Evolutionary conservation across 371 early-diverging fungal species (phyloP).

Genomic region (Mucor sp.): DNA sequence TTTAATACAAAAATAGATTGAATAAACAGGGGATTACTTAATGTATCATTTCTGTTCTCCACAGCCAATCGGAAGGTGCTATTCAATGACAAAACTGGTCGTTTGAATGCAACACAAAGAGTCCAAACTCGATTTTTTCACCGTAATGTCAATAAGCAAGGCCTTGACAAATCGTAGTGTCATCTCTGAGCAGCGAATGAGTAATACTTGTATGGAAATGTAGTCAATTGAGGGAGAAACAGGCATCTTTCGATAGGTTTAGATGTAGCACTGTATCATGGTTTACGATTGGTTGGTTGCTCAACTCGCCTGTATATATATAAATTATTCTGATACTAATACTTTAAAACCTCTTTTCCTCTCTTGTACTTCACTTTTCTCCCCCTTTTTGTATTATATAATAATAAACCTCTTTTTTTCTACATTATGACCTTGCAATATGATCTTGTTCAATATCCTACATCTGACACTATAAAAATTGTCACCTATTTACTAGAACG

Average conservation of each 20-base stretch:
- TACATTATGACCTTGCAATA: slow-evolving; percentile 18
- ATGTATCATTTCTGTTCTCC: not conserved
- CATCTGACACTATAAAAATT: slow-evolving; percentile 45
- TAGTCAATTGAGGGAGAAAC: not conserved
- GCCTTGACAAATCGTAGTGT: not conserved
- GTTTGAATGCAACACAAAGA: not conserved
- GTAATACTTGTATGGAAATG: too few relatives aligned
- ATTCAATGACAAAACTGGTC: not conserved
- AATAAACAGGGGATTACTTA: not conserved
- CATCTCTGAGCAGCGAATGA: not conserved
- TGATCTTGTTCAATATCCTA: slow-evolving; percentile 45
- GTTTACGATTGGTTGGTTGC: not conserved
- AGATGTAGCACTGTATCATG: not conserved
- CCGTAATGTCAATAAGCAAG: not conserved
- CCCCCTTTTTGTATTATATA: not conserved
- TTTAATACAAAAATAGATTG: not conserved
- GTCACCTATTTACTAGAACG: slow-evolving; percentile 40
- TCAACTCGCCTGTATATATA: not conserved
- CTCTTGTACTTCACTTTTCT: not conserved
- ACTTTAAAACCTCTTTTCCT: not conserved
- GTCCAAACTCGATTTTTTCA: not conserved
- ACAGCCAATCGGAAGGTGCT: not conserved
- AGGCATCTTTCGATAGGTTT: not conserved
- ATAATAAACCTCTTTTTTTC: not conserved
- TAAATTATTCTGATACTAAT: not conserved